A percentile compares a stretch with the other conserved stretches of the same genome.
phyloP scores from a whole-genome alignment of 2,329 filamentous ascomycete genomes.

The Aspergillus hortae region DNA sequence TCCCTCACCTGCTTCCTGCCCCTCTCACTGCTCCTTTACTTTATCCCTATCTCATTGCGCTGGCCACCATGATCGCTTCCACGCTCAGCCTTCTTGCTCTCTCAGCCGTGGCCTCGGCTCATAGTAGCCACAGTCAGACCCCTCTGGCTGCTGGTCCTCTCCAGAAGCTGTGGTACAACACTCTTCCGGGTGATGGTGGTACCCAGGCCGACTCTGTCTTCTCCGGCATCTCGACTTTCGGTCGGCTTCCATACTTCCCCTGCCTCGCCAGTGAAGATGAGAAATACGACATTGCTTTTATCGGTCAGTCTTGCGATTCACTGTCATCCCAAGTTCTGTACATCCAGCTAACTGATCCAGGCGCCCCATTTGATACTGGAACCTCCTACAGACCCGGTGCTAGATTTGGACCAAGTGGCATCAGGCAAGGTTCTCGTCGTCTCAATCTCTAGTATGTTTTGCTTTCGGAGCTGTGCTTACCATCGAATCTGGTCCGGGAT shows the following conservation, averaged over 20 bases:
- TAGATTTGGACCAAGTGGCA: slow-evolving; percentile 78
- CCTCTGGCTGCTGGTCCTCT: slow-evolving; percentile 64
- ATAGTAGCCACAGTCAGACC: slow-evolving; percentile 57
- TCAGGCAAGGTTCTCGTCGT: slow-evolving; percentile 79
- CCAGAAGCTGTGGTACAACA: slow-evolving; percentile 77
- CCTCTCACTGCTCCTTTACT: not conserved
- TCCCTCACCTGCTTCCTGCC: not conserved
- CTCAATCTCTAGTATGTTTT: slow-evolving; percentile 77
- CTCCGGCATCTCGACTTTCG: slow-evolving; percentile 83
- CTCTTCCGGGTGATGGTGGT: slow-evolving; percentile 75
- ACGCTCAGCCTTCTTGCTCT: slow-evolving; percentile 30
- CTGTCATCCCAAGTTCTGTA: not conserved
- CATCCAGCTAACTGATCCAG: slow-evolving; percentile 36
- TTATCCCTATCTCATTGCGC: not conserved
- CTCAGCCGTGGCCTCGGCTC: slow-evolving; percentile 54
- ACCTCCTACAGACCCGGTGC: slow-evolving; percentile 82
- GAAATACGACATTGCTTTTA: slow-evolving; percentile 80
- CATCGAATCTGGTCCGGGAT: not conserved
- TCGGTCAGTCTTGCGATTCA: slow-evolving; percentile 51
- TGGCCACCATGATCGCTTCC: slow-evolving; percentile 17
- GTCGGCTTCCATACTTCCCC: slow-evolving; percentile 71
- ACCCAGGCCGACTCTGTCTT: slow-evolving; percentile 88
- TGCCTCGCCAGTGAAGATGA: slow-evolving; percentile 68
- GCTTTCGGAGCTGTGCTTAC: slow-evolving; percentile 20
- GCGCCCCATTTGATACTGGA: slow-evolving; percentile 80